Conservation (phyloP, 805 yeast species). For the Schizosaccharomyces lindneri region DNA sequence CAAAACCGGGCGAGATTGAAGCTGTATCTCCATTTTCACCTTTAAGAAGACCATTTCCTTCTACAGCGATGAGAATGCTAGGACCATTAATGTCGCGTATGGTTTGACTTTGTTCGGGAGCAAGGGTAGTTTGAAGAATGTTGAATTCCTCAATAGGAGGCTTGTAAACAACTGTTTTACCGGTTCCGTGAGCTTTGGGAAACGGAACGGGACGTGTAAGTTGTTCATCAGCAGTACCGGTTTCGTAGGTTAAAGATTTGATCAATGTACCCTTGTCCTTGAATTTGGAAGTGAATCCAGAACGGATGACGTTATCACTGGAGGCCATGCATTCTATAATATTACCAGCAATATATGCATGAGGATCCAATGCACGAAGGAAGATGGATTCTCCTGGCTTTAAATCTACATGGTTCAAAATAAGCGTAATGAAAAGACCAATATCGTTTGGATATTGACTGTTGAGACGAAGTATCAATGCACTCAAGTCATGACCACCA, state of each 20-base stretch:
- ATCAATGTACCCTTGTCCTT: slow-evolving; percentile 84
- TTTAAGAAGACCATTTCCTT: slow-evolving; percentile 45
- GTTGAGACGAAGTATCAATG: slow-evolving; percentile 50
- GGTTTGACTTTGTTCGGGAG: slow-evolving; percentile 24
- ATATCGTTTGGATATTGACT: slow-evolving; percentile 80
- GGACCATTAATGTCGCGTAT: slow-evolving; percentile 59
- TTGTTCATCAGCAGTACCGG: slow-evolving; percentile 77
- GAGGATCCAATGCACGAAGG: slow-evolving; percentile 90
- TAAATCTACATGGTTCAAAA: slow-evolving; percentile 68
- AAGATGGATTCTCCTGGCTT: slow-evolving; percentile 88
- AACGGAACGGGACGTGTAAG: slow-evolving; percentile 50
- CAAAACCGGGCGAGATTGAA: slow-evolving; percentile 12
- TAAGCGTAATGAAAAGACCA: slow-evolving; percentile 79
- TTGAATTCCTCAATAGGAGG: slow-evolving; percentile 96
- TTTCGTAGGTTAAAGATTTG: slow-evolving; percentile 68
- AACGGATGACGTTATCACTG: slow-evolving; percentile 89
- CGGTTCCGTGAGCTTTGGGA: slow-evolving; percentile 16
- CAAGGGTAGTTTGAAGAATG: slow-evolving; percentile 60
- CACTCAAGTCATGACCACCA: slow-evolving; percentile 32
- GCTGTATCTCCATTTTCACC: slow-evolving; percentile 17
- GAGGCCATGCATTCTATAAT: slow-evolving; percentile 99
- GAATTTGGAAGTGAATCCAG: slow-evolving; percentile 98
- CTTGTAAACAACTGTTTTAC: slow-evolving; percentile 30
- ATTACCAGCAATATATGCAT: slow-evolving; percentile 91
- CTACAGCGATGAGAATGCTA: slow-evolving; percentile 59